These are phyloP conservation scores for Psidium friedrichsthalianum DNA, from an alignment of 345 rosid genomes.

Conservation along the genomic window DNA sequence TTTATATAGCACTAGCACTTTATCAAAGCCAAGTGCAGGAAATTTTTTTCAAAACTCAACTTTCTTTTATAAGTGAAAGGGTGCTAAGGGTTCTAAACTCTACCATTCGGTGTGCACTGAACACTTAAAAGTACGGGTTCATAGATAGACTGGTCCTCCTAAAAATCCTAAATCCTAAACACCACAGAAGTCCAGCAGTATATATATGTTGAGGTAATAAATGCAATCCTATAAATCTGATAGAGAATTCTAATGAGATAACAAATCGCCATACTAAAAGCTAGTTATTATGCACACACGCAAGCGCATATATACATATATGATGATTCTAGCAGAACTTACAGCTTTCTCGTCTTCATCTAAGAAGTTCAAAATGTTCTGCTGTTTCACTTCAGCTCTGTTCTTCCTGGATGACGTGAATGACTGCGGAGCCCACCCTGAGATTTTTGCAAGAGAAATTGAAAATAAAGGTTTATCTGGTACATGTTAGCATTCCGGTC, in stretches of 20 bases:
- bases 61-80: not conserved
- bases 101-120: not conserved
- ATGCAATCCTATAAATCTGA: not conserved
- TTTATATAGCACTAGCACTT: not conserved
- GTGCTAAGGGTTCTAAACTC: not conserved
- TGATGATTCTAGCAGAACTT: constrained; percentile 1
- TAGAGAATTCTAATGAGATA: not conserved
- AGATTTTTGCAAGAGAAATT: constrained; percentile 1
- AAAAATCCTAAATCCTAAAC: not conserved
- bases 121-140: not conserved
- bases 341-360: constrained; percentile 92
- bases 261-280: not conserved
- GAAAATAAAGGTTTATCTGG: not conserved
- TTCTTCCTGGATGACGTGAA: constrained; percentile 87
- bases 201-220: not conserved
- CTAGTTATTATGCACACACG: not conserved
- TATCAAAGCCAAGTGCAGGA: not conserved
- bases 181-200: not conserved
- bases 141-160: not conserved
- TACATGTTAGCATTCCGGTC: not conserved
- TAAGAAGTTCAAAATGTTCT: constrained; percentile 67
- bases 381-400: constrained; percentile 86
- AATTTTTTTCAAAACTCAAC: not conserved
- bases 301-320: not conserved
- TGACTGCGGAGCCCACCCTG: constrained; percentile 93